Base-by-base conservation (phyloP, 805 yeast genomes). In the Dipodascopsis tothii region DNA sequence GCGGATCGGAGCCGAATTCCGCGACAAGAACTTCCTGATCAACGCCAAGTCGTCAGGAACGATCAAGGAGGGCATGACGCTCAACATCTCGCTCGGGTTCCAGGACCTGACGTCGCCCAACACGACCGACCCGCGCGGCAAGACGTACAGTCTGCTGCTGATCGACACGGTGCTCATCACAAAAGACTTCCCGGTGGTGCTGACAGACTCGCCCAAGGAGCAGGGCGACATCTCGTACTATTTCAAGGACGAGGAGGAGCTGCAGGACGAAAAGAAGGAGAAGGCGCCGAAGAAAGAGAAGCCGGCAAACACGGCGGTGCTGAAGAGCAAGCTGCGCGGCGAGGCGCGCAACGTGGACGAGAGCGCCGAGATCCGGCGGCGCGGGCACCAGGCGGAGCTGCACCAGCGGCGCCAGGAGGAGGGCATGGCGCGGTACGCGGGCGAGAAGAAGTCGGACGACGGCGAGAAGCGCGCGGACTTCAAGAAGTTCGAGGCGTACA, bases 401-500 rank as follows among this genome's bases (percentile, higher is more conserved):
- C 96, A 86, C 62, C 86, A 81, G 40, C 82, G 79, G 60, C 72
- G 94, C 60, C 90, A 83, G 60, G 83, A 83, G 56, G 90, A 83
- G 58, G 98, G 98, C 25, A 67, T 84, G 46, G 77, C 81, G 41
- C 74, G 94, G 59, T 88, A 80, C 59, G 83, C 85, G 36, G 83
- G 85, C 11, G 90, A 79, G 64, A 84, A 85, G 3, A 73, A 75
- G 23, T 80, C 76, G 52, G 65, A 68, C 4, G 74, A 71, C 19
- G 67, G 55, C 27, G 69, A 65, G 37, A 61, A 66, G 25, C 77
- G 74, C 57, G 81, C 80, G 2, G 80, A 79, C n/a, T 88, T 90
- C 71, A 85, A 84, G 59, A 83, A 83, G 60, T 92, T 84, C 65
- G 98, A 90, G 68, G 87, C 97, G 0, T 90, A 90, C 63, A 79